Evolutionary conservation across 345 rosid genomes (phyloP), one percentile per base, ranked within the genome.

Genomic region (Cardamine chenopodiifolia): DNA sequence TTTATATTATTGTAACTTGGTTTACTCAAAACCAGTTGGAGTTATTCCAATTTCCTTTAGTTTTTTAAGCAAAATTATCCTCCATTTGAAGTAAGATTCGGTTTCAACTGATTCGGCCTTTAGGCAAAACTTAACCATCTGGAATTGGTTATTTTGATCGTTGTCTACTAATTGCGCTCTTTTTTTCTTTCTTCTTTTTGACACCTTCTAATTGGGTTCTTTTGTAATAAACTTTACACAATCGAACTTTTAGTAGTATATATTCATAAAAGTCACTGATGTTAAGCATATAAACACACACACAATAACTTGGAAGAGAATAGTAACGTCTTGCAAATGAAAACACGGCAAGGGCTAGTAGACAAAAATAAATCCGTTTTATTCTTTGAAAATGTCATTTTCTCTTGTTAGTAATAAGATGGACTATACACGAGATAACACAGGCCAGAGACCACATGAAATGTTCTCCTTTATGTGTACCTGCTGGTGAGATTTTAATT

Each of bases 401-500:
- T 78, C 80, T 18, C 17, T 49, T 56, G 72, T 77, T 78, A 61
- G 32, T 55, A 57, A 52, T 72, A 70, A 53, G 56, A 47, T 63
- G 54, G 76, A 77, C 72, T 70, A 37, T 64, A 66, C 77, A 49
- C 49, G 69, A 57, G 55, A 63, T 55, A 37, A 58, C 77, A 23
- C 57, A 71, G 56, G 73, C 81, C 81, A 73, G 59, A 71, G 49
- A 9, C 69, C 81, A 78, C 77, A 78, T 78, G 81, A 63, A 78
- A 78, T 78, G 81, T 78, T 78, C 68, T 65, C 57, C 73, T 64
- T 78, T 71, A 58, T 59, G 73, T 22, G 37, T 77, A 6, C 69
- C 15, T 59, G 72, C 55, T 49, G 68, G 48, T 72, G 68, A 65
- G 48, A 65, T 58, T 63, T 56, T 26, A 42, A 63, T 71, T 28